A percentile compares a stretch with the other conserved stretches of the same genome.
Evolutionary conservation across 176 grass and related monocot genomes (phyloP).

Genomic region (Carex scoparia): DNA sequence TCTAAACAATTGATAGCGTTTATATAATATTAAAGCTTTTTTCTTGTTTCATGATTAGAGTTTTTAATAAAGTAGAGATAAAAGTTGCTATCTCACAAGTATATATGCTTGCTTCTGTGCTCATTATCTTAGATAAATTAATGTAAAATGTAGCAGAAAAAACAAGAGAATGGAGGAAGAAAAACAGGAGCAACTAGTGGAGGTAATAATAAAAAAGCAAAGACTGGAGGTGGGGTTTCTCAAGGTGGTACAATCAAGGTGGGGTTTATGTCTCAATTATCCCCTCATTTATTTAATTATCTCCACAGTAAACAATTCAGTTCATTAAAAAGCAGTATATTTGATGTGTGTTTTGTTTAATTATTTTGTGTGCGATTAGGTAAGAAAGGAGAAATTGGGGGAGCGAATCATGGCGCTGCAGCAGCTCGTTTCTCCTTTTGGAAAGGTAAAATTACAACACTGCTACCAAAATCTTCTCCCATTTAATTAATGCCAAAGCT

Average conservation of each 20-base stretch:
- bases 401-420: slow-evolving; percentile 38
- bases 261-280: background rate
- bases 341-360: slow-evolving; percentile 10
- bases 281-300: background rate
- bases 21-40: background rate
- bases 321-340: background rate
- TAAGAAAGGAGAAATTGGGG: slow-evolving; percentile 41
- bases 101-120: background rate
- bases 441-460: slow-evolving; percentile 27
- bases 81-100: background rate
- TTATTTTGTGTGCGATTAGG: slow-evolving; percentile 14
- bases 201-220: slow-evolving; percentile 21
- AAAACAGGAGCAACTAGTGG: slow-evolving; percentile 8
- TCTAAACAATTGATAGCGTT: background rate
- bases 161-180: slow-evolving; percentile 20
- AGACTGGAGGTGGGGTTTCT: background rate
- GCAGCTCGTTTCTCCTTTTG: slow-evolving; percentile 42
- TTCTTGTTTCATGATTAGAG: background rate
- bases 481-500: slow-evolving; percentile 19
- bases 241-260: slow-evolving; percentile 26
- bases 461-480: background rate
- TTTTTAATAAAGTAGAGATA: background rate
- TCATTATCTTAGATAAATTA: background rate
- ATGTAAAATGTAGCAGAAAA: slow-evolving; percentile 14
- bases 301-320: background rate